Conservation (phyloP, 108 stramenopile species). For the Fragilaria radians region DNA sequence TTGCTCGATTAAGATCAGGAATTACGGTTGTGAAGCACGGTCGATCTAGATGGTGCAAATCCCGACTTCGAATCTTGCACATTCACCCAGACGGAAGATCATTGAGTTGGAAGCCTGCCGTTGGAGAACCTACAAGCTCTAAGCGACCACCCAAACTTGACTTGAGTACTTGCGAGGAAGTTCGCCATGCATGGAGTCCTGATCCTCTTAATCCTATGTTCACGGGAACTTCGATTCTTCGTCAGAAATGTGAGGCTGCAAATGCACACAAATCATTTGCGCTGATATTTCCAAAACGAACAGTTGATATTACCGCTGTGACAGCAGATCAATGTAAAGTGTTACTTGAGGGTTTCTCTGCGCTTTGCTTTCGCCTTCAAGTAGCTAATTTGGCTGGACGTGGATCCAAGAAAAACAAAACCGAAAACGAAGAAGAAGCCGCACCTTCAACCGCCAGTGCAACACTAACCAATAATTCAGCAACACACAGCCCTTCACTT, state of each 20-base stretch:
- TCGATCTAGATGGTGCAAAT: slow-evolving; percentile 83
- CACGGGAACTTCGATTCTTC: slow-evolving; percentile 79
- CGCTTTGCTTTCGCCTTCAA: slow-evolving; percentile 82
- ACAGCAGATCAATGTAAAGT: slow-evolving; percentile 92
- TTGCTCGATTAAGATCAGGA: slow-evolving; percentile 71
- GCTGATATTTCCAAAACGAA: slow-evolving; percentile 77
- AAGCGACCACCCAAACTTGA: slow-evolving; percentile 83
- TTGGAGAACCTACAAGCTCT: slow-evolving; percentile 66
- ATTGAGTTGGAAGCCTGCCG: slow-evolving; percentile 80
- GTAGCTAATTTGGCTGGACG: slow-evolving; percentile 72
- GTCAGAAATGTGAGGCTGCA: slow-evolving; percentile 87
- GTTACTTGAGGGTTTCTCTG: slow-evolving; percentile 85
- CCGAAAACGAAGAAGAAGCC: slow-evolving; percentile 41
- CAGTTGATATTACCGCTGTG: slow-evolving; percentile 86
- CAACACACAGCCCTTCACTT: neutral
- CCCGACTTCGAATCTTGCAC: slow-evolving; percentile 74
- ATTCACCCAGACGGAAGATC: slow-evolving; percentile 83
- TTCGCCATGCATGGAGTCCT: slow-evolving; percentile 86
- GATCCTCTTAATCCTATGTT: slow-evolving; percentile 88
- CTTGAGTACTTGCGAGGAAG: slow-evolving; percentile 71
- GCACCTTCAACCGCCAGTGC: slow-evolving; percentile 52
- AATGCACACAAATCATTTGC: slow-evolving; percentile 88
- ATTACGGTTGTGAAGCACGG: slow-evolving; percentile 90
- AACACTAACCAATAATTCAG: slow-evolving; percentile 60
- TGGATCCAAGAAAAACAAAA: slow-evolving; percentile 19